phyloP scores from a whole-genome alignment of 352 stramenopile genomes.

The Phytopythium cucurbitacearum region DNA sequence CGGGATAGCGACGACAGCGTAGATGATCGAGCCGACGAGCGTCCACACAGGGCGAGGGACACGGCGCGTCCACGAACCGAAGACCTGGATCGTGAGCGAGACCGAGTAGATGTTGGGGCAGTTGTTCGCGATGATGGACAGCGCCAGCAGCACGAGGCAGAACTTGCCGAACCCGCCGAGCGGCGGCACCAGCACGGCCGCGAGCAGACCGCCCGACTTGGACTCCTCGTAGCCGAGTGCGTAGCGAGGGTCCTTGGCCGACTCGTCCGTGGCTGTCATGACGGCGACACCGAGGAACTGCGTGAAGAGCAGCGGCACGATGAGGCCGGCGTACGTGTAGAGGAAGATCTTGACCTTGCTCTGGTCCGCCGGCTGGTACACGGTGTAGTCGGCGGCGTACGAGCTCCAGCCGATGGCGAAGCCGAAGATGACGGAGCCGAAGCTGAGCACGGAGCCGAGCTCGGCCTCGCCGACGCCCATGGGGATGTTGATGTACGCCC shows the following conservation, averaged over 20 bases:
- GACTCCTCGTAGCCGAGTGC: slow-evolving; percentile 30
- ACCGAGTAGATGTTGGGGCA: slow-evolving; percentile 43
- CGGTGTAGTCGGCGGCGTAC: slow-evolving; percentile 35
- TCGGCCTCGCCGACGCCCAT: slow-evolving; percentile 78
- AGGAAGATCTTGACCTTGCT: slow-evolving; percentile 42
- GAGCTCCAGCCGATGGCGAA: slow-evolving; percentile 27
- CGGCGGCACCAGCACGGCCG: slow-evolving; percentile 23
- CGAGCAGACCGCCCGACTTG: slow-evolving; percentile 24
- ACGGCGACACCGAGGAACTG: slow-evolving; percentile 29
- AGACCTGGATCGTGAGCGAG: slow-evolving; percentile 37
- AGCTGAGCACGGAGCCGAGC: slow-evolving; percentile 21
- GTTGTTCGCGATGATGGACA: slow-evolving; percentile 43
- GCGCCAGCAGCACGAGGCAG: slow-evolving; percentile 35
- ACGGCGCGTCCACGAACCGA: slow-evolving; percentile 21
- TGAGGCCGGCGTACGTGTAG: slow-evolving; percentile 22
- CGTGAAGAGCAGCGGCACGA: slow-evolving; percentile 30
- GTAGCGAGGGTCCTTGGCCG: slow-evolving; percentile 16
- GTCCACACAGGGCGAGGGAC: slow-evolving; percentile 30
- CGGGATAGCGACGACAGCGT: slow-evolving; percentile 25
- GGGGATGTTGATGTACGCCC: slow-evolving; percentile 89
- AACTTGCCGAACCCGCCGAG: slow-evolving; percentile 32
- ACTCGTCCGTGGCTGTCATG: slow-evolving; percentile 28
- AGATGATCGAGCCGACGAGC: slow-evolving; percentile 26
- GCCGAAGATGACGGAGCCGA: slow-evolving; percentile 6
- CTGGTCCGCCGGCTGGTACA: slow-evolving; percentile 31